Evolutionary conservation across 169 alveolate genomes (phyloP).

Genomic region (Toxoplasma gondii): DNA sequence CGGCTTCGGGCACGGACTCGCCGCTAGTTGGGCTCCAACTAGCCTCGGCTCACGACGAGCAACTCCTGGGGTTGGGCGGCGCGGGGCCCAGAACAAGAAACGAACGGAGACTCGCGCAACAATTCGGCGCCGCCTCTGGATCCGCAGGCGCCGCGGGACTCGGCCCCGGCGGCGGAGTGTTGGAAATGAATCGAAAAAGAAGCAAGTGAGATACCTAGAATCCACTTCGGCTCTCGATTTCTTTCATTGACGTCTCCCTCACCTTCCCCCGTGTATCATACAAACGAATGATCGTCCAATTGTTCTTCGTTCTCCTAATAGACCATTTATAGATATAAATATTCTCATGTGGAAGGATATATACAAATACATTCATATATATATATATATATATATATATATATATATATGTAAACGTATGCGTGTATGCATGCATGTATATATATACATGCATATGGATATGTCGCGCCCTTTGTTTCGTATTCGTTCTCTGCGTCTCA

Average conservation of each 20-base stretch:
- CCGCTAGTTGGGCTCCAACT: neutral
- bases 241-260: neutral
- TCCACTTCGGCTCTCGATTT: neutral
- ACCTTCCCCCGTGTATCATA: no score
- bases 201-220: neutral
- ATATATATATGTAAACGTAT: neutral
- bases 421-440: neutral
- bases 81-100: constrained; percentile 7
- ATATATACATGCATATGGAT: no score
- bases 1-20: neutral
- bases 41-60: neutral
- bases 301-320: no score
- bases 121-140: neutral
- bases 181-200: neutral
- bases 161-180: neutral
- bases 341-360: no score
- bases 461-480: neutral
- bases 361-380: neutral
- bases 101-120: constrained; percentile 2
- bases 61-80: neutral
- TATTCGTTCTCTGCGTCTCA: neutral
- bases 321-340: no score
- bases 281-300: no score
- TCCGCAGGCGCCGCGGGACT: neutral
- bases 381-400: no score